These are phyloP conservation scores for Paramyrothecium sp. DNA, from an alignment of 2,329 filamentous ascomycete genomes.

Conservation along the genomic window DNA sequence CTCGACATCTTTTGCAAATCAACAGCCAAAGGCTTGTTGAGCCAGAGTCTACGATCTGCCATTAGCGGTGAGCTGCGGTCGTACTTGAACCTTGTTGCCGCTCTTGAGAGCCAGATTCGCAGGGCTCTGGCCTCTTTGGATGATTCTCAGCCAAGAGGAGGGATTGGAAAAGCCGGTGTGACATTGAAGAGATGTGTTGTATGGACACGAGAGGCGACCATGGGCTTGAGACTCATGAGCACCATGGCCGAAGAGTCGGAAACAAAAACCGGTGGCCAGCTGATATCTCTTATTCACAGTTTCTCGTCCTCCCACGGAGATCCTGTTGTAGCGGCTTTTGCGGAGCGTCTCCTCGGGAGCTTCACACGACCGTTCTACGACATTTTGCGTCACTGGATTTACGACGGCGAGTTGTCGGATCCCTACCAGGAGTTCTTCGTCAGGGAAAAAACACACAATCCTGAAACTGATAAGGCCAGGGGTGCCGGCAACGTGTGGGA, in stretches of 20 bases:
- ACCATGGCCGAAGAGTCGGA: conserved; percentile 90
- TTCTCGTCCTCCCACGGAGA: conserved; percentile 95
- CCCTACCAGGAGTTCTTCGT: conserved; percentile 97
- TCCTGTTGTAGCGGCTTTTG: conserved; percentile 89
- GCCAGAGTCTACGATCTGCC: conserved; percentile 86
- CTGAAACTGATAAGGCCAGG: conserved; percentile 50
- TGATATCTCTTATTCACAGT: conserved; percentile 89
- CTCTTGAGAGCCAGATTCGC: conserved; percentile 87
- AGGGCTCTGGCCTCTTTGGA: conserved; percentile 75
- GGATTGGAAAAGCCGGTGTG: conserved; percentile 82
- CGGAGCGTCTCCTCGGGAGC: conserved; percentile 80
- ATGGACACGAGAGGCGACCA: conserved; percentile 96
- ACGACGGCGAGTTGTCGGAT: conserved; percentile 96
- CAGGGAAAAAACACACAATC: conserved; percentile 64
- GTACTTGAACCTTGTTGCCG: conserved; percentile 88
- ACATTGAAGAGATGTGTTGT: conserved; percentile 94
- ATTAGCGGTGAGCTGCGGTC: conserved; percentile 82
- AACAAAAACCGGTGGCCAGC: conserved; percentile 78
- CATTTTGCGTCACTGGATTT: conserved; percentile 95
- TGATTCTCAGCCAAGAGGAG: conserved; percentile 62
- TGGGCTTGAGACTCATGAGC: conserved; percentile 91
- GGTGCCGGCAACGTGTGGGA: conserved; percentile 93
- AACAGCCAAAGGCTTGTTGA: conserved; percentile 78
- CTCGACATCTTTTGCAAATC: conserved; percentile 81
- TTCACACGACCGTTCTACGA: conserved; percentile 96